A percentile compares a stretch with the other conserved stretches of the same genome.
Conservation (phyloP, 768 basidiomycete species). For the Macrolepiota fuliginosa region DNA sequence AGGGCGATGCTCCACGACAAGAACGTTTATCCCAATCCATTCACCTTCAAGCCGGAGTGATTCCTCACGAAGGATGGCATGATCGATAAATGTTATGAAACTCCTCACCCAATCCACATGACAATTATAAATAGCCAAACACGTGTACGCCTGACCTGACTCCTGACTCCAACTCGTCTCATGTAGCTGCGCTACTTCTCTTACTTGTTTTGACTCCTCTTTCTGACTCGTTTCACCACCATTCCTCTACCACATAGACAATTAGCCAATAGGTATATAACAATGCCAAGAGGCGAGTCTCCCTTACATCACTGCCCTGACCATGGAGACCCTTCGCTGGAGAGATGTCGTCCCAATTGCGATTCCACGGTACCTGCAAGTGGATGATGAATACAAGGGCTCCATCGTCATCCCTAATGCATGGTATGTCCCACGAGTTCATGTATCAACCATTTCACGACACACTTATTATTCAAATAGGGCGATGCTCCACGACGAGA, state of each 20-base stretch:
- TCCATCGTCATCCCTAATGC: conserved; percentile 30
- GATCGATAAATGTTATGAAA: conserved; percentile 21
- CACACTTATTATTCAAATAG: conserved; percentile 18
- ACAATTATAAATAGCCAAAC: too few relatives aligned
- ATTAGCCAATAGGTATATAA: too few relatives aligned
- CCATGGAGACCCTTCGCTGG: conserved; percentile 28
- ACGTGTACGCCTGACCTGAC: too few relatives aligned
- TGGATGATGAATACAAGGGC: conserved; percentile 30
- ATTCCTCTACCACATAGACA: too few relatives aligned
- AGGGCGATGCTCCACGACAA: conserved; percentile 43
- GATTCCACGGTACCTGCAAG: conserved; percentile 19
- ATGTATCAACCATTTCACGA: background rate
- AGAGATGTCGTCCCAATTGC: conserved; percentile 23
- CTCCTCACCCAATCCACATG: too few relatives aligned
- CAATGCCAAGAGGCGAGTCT: conserved; percentile 19
- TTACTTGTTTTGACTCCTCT: too few relatives aligned
- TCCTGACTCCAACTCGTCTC: too few relatives aligned
- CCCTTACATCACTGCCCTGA: conserved; percentile 30
- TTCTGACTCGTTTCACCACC: too few relatives aligned
- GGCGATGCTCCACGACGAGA: conserved; percentile 39
- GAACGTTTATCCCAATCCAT: conserved; percentile 35
- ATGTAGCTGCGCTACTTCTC: too few relatives aligned
- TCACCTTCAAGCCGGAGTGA: conserved; percentile 39
- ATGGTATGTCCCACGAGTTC: conserved; percentile 21
- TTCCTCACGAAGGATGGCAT: conserved; percentile 28